These are phyloP conservation scores for Apiospora phragmitis DNA, from an alignment of 2,329 filamentous ascomycete genomes.

Conservation along the genomic window DNA sequence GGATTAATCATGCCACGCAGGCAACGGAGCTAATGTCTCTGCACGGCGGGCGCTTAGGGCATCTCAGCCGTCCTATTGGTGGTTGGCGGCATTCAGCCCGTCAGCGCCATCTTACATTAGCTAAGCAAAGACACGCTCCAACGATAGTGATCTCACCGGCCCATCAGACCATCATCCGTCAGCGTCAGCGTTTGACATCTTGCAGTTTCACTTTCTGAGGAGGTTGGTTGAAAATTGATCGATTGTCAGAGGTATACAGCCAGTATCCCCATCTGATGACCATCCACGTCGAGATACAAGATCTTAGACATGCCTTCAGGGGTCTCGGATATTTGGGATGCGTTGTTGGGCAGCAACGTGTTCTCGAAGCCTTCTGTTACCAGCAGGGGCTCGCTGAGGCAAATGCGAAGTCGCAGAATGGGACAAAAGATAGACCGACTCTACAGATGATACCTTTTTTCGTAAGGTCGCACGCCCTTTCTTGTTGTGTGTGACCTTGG, in stretches of 20 bases:
- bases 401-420: neutral
- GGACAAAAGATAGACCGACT: neutral
- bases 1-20: neutral
- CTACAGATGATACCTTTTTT: neutral
- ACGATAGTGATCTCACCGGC: neutral
- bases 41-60: neutral
- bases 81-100: neutral
- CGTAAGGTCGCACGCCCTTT: neutral
- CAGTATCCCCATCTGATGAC: neutral
- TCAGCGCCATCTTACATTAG: neutral
- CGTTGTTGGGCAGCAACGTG: neutral
- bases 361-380: neutral
- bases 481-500: neutral
- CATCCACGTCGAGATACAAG: neutral
- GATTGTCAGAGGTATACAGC: neutral
- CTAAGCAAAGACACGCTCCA: neutral
- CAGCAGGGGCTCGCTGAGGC: neutral
- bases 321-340: neutral
- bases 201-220: neutral
- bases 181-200: conserved; percentile 6
- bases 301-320: neutral
- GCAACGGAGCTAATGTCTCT: neutral
- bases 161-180: neutral
- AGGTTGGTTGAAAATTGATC: neutral
- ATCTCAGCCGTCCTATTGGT: neutral